Percentiles rank a stretch among this genome's conserved stretches.
These are phyloP conservation scores for Rhodotorula sp. DNA, from an alignment of 1,284 basidiomycete species.

Conservation along the genomic window DNA sequence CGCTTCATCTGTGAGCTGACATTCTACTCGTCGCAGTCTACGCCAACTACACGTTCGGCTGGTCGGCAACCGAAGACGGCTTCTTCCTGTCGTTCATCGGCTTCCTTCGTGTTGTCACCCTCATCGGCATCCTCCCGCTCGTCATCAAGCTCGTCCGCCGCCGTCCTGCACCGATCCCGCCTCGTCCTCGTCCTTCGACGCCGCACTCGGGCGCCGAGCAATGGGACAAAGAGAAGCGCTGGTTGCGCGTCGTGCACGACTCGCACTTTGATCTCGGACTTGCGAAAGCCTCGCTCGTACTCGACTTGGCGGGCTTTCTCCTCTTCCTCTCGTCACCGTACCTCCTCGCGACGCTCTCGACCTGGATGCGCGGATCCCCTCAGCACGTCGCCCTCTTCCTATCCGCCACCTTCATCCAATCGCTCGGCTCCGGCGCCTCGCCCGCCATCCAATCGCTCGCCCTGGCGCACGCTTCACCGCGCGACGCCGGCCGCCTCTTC, in stretches of 20 bases:
- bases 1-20: not conserved
- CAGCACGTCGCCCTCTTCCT: constrained; percentile 52
- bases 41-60: constrained; percentile 34
- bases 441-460: constrained; percentile 68
- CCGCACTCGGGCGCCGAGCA: not conserved
- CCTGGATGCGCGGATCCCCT: not conserved
- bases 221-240: constrained; percentile 38
- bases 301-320: constrained; percentile 34
- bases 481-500: constrained; percentile 60
- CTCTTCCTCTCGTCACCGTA: constrained; percentile 10
- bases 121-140: constrained; percentile 39
- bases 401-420: constrained; percentile 53
- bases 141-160: constrained; percentile 28
- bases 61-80: constrained; percentile 35
- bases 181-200: constrained; percentile 9
- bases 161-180: constrained; percentile 16
- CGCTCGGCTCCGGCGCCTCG: constrained; percentile 61
- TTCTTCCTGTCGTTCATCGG: constrained; percentile 39
- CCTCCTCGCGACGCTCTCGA: constrained; percentile 2
- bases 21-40: constrained; percentile 17
- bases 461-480: constrained; percentile 59
- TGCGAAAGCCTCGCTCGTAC: constrained; percentile 24
- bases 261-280: constrained; percentile 41
- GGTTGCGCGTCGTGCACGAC: constrained; percentile 37
- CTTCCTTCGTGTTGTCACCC: constrained; percentile 33